These are phyloP conservation scores for Trichoderma simmonsii DNA, from an alignment of 2,329 filamentous ascomycete species.

Conservation along the genomic window DNA sequence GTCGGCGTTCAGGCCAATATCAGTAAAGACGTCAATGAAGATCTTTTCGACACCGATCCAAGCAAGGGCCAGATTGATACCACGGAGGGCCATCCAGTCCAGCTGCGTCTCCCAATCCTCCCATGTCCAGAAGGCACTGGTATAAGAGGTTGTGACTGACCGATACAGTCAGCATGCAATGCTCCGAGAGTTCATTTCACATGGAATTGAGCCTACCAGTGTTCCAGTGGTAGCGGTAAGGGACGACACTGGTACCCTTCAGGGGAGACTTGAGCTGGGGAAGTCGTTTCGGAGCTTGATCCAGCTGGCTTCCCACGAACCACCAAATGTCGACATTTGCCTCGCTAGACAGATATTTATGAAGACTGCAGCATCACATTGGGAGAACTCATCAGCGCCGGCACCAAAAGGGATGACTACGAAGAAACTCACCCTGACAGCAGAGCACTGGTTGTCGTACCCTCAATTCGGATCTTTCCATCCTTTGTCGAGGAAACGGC, in stretches of 20 bases:
- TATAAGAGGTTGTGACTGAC: conserved; percentile 50
- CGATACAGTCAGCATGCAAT: not conserved
- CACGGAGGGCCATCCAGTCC: conserved; percentile 50
- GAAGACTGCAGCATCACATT: conserved; percentile 14
- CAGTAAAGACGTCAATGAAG: conserved; percentile 44
- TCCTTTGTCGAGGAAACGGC: conserved; percentile 17
- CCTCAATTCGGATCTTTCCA: conserved; percentile 23
- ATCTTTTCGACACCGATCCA: conserved; percentile 52
- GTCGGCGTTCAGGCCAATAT: conserved; percentile 41
- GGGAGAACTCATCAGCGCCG: not conserved
- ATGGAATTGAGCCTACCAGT: conserved; percentile 25
- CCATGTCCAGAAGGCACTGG: conserved; percentile 49
- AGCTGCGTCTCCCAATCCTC: conserved; percentile 51
- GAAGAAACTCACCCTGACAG: conserved; percentile 18
- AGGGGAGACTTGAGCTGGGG: conserved; percentile 17
- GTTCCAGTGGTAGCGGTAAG: conserved; percentile 21
- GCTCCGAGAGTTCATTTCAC: not conserved
- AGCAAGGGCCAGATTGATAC: conserved; percentile 48
- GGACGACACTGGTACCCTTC: conserved; percentile 20
- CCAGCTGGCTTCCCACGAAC: conserved; percentile 21
- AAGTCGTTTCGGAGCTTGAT: conserved; percentile 21
- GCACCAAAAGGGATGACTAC: not conserved
- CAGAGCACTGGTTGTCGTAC: conserved; percentile 21
- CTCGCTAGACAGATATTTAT: conserved; percentile 21
- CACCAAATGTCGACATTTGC: conserved; percentile 25